Percentiles rank a stretch among this genome's conserved stretches.
phyloP scores from a whole-genome alignment of 768 basidiomycete species.

The Russula sp. region DNA sequence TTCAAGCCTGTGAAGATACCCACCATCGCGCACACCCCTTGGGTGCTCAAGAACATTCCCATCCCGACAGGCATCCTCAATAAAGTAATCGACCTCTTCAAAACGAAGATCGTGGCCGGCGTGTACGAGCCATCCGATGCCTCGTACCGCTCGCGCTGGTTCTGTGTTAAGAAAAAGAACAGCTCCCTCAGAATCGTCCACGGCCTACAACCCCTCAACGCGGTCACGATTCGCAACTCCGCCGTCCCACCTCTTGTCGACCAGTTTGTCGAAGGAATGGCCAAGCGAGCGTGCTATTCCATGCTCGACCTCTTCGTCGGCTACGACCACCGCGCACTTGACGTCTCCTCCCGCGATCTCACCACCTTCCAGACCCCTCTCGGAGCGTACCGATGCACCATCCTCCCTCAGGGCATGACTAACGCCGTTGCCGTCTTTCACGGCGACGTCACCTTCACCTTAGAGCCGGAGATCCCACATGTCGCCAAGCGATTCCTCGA shows the following conservation, averaged over 20 bases:
- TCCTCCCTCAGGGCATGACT: slow-evolving; percentile 37
- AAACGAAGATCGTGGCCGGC: slow-evolving; percentile 33
- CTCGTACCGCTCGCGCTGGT: background rate
- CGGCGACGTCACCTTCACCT: slow-evolving; percentile 32
- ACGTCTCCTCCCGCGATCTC: no score
- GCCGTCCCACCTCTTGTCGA: no score
- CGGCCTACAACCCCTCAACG: slow-evolving; percentile 24
- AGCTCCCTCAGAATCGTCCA: slow-evolving; percentile 22
- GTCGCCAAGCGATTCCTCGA: background rate
- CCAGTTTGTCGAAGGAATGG: no score
- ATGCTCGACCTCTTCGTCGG: no score
- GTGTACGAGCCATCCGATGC: no score
- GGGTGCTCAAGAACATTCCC: slow-evolving; percentile 27
- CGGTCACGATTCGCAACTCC: slow-evolving; percentile 21
- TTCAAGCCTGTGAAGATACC: no score
- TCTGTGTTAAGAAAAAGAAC: slow-evolving; percentile 2
- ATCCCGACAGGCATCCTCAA: slow-evolving; percentile 18
- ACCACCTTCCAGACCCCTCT: no score
- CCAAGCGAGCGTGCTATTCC: no score
- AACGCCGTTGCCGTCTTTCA: slow-evolving; percentile 37
- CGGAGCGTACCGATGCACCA: slow-evolving; percentile 24
- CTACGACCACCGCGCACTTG: no score
- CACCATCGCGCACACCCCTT: slow-evolving; percentile 30
- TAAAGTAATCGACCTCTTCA: slow-evolving; percentile 35
- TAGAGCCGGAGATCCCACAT: slow-evolving; percentile 36